Evolutionary conservation across 1,284 basidiomycete genomes (phyloP).

Genomic region (Dichomitus squalens): DNA sequence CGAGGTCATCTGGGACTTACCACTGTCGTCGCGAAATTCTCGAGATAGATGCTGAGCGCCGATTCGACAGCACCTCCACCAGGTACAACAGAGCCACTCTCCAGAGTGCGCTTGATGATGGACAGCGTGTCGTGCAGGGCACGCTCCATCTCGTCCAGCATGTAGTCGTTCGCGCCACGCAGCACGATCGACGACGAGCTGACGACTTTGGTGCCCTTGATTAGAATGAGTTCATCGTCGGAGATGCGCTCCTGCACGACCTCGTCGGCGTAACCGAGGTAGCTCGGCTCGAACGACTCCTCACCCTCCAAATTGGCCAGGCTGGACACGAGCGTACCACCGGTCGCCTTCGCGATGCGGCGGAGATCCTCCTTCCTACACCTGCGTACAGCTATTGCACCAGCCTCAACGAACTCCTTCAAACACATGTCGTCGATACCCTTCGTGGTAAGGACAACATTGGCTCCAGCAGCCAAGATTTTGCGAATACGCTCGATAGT

Average conservation of each 20-base stretch:
- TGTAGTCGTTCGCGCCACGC: slow-evolving; percentile 98
- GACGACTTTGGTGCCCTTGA: slow-evolving; percentile 98
- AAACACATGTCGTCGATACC: slow-evolving; percentile 98
- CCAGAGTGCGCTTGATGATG: slow-evolving; percentile 96
- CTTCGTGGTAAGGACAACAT: slow-evolving; percentile 97
- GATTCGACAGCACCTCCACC: slow-evolving; percentile 98
- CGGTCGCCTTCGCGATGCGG: slow-evolving; percentile 96
- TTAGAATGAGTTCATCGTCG: slow-evolving; percentile 97
- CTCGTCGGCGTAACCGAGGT: slow-evolving; percentile 91
- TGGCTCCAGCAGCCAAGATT: slow-evolving; percentile 94
- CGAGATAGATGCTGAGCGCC: slow-evolving; percentile 95
- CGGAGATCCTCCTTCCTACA: slow-evolving; percentile 98
- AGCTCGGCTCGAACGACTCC: slow-evolving; percentile 94
- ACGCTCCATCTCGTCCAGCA: slow-evolving; percentile 99
- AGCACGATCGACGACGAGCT: slow-evolving; percentile 92
- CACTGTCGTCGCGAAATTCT: slow-evolving; percentile 98
- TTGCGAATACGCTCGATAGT: slow-evolving; percentile 96
- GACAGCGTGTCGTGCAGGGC: slow-evolving; percentile 94
- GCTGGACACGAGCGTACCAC: slow-evolving; percentile 91
- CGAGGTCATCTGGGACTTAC: slow-evolving; percentile 47
- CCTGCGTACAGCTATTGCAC: slow-evolving; percentile 97
- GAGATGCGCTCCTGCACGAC: slow-evolving; percentile 96
- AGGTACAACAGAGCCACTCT: slow-evolving; percentile 95
- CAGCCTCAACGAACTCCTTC: slow-evolving; percentile 99
- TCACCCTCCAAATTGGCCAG: slow-evolving; percentile 98